Conservation (phyloP, 495 filamentous ascomycete species). For the Antarctomyces pellizariae region DNA sequence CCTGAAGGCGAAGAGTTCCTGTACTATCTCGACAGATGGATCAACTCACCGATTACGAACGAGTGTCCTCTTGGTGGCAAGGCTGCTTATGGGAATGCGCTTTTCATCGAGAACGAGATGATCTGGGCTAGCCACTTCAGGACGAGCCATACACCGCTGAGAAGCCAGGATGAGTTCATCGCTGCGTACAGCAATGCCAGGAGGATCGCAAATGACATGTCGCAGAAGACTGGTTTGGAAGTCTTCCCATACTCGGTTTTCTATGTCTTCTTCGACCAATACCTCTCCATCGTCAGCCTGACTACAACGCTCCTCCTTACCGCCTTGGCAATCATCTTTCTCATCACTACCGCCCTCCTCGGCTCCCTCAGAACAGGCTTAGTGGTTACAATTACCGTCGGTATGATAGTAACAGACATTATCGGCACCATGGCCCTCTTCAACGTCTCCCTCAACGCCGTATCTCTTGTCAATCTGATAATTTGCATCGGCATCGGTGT, state of each 20-base stretch:
- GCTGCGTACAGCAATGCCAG: conserved; percentile 70
- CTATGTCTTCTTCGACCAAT: conserved; percentile 98
- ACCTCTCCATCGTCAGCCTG: conserved; percentile 58
- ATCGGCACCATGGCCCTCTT: conserved; percentile 81
- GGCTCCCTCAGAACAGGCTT: conserved; percentile 65
- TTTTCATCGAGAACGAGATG: conserved; percentile 52
- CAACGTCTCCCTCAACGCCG: conserved; percentile 80
- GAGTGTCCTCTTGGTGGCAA: conserved; percentile 72
- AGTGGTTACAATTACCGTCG: conserved; percentile 62
- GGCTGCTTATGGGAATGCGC: conserved; percentile 65
- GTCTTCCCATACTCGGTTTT: conserved; percentile 92
- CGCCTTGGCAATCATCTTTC: conserved; percentile 61
- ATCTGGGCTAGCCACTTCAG: conserved; percentile 78
- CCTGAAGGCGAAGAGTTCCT: conserved; percentile 80
- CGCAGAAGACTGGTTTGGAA: conserved; percentile 37
- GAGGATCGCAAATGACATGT: conserved; percentile 60
- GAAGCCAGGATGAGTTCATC: conserved; percentile 85
- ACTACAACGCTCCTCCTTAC: conserved; percentile 58
- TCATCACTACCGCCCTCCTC: conserved; percentile 52
- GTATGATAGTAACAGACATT: conserved; percentile 88
- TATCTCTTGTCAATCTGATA: conserved; percentile 88
- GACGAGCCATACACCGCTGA: conserved; percentile 63
- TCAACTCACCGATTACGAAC: conserved; percentile 52
- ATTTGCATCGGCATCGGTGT: conserved; percentile 92
- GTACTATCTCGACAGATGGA: conserved; percentile 61